Evolutionary conservation across 768 basidiomycete species (phyloP).

Genomic region (Kwoniella newhampshirensis): DNA sequence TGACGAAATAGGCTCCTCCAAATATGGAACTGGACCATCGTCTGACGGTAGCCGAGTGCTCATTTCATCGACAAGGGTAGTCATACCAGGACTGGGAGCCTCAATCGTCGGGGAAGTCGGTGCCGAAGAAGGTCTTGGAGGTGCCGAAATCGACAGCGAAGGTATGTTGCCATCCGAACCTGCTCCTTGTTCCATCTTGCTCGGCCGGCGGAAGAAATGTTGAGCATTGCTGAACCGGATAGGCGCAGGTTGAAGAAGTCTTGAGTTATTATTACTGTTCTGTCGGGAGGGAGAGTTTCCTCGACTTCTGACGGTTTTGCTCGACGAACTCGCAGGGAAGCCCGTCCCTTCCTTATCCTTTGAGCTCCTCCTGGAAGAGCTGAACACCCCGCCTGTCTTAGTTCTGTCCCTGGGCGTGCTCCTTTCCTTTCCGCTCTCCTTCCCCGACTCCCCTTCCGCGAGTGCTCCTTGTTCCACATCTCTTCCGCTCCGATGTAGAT

Average conservation of each 20-base stretch:
- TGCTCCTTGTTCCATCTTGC: not conserved
- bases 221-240: conserved; percentile 13
- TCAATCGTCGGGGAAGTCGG: conserved; percentile 18
- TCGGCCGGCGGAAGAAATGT: conserved; percentile 7
- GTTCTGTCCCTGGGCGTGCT: conserved; percentile 4
- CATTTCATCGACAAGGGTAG: conserved; percentile 11
- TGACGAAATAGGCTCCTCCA: not conserved
- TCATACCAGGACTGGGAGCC: conserved; percentile 21
- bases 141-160: not conserved
- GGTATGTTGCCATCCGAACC: too few species aligned
- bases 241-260: conserved; percentile 19
- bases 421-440: conserved; percentile 6
- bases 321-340: not conserved
- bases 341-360: conserved; percentile 10
- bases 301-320: conserved; percentile 1
- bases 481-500: conserved; percentile 5
- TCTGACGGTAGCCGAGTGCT: conserved; percentile 13
- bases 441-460: conserved; percentile 15
- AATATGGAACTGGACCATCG: not conserved
- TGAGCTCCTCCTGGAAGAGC: conserved; percentile 12
- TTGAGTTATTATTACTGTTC: not conserved
- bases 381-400: conserved; percentile 8
- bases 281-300: conserved; percentile 2
- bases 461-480: conserved; percentile 12
- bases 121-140: conserved; percentile 14